Base-by-base conservation (phyloP, 2,329 filamentous ascomycete genomes). In the Penicillium janthinellum region DNA sequence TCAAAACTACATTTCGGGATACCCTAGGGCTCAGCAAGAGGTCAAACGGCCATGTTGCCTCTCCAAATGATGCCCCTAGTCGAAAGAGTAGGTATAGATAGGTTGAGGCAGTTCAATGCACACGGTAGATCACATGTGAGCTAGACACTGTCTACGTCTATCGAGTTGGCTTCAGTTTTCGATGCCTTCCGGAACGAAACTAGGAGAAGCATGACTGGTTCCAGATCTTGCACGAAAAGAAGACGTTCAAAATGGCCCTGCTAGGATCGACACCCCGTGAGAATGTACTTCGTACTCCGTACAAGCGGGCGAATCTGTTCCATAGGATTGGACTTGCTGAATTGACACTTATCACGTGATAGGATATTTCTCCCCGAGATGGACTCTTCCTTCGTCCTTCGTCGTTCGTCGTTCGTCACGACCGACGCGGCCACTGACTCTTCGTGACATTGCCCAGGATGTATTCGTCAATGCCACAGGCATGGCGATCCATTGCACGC, bases 391-490 rank as follows among this genome's bases (percentile, higher is more conserved):
- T 20, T 20, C 20, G 20, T 17, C 20, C 20, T 20, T 20, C 20
- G 20, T 20, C 20, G 20, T 20, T 20, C 28, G 45, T 57, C 51
- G 54, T 47, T 44, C 50, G 54, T 54, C 37, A 47, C 52, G 56
- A 48, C 55, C 56, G 50, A 58, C 64, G 60, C 56, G 37, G 28
- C 35, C 59, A 48, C 54, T 41, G 42, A 53, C 47, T 62, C 45
- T 52, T 55, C 48, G 62, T 54, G 56, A 60, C 48, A 58, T 60
- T 59, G 66, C 67, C 70, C 67, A 68, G 70, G 69, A 74, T 75
- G 71, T 72, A 71, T 72, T 63, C 67, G 66, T 71, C 74, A 73
- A 78, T 79, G 71, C 75, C 72, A 65, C 71, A 68, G 61, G 67
- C 64, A 64, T 67, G 73, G 67, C 71, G 75, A 64, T 70, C 69